phyloP scores from a whole-genome alignment of 1,284 basidiomycete species.

The Ganoderma sp. region DNA sequence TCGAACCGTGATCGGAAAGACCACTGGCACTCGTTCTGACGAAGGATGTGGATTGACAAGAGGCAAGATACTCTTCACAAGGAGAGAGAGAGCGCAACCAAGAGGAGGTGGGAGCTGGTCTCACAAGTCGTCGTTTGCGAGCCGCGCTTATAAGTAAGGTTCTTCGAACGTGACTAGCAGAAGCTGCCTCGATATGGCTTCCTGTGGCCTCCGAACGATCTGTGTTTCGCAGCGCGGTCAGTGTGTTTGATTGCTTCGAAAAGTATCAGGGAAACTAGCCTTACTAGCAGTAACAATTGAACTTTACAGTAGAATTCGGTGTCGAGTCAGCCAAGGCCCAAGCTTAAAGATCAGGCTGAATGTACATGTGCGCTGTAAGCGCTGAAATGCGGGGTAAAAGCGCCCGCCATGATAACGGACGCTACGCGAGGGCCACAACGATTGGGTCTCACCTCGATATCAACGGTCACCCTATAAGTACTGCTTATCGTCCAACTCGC shows the following conservation, averaged over 20 bases:
- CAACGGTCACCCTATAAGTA: not conserved
- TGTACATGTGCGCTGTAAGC: too few relatives aligned
- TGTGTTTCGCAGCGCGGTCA: not conserved
- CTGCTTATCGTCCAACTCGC: not conserved
- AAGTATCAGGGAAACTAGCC: too few relatives aligned
- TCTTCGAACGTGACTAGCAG: not conserved
- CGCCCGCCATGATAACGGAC: constrained; percentile 17
- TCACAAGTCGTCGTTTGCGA: not conserved
- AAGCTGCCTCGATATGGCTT: constrained; percentile 8
- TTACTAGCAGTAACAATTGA: too few relatives aligned
- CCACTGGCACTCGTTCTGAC: not conserved
- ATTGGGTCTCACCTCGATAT: not conserved
- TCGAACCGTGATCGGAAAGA: not conserved
- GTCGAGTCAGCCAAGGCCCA: too few relatives aligned
- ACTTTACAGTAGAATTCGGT: too few relatives aligned
- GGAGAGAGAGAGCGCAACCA: not conserved
- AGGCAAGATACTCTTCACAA: not conserved
- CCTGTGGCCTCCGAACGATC: not conserved
- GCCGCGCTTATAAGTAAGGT: not conserved
- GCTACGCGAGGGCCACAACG: not conserved
- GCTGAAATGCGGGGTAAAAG: constrained; percentile 1
- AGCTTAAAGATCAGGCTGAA: too few relatives aligned
- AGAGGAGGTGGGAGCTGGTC: not conserved
- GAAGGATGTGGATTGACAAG: not conserved
- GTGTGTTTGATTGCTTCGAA: not conserved